Percentiles rank a stretch among this genome's conserved stretches.
Evolutionary conservation across 176 grass and related monocot genomes (phyloP).

Genomic region (Rhynchospora pubera): DNA sequence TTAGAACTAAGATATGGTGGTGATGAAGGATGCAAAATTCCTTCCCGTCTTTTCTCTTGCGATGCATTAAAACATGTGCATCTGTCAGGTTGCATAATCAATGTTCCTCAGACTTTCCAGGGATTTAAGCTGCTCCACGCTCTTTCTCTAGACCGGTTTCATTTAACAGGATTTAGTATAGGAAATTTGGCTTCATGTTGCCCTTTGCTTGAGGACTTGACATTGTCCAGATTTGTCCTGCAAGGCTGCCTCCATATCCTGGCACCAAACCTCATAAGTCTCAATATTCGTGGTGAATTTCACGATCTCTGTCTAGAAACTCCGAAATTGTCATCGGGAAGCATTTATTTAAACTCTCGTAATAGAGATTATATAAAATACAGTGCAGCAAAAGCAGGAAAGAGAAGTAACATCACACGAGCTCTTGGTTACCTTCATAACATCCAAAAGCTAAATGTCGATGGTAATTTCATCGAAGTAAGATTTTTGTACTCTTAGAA

Average conservation of each 20-base stretch:
- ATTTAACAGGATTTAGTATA: slow-evolving; percentile 7
- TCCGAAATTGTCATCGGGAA: slow-evolving; percentile 17
- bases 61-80: slow-evolving; percentile 10
- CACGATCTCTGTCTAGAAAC: slow-evolving; percentile 26
- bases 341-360: not conserved
- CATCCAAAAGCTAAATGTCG: slow-evolving; percentile 28
- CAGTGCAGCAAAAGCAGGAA: not conserved
- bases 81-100: slow-evolving; percentile 11
- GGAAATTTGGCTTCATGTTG: slow-evolving; percentile 34
- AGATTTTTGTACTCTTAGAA: slow-evolving; percentile 11
- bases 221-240: slow-evolving; percentile 4
- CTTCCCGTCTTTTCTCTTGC: slow-evolving; percentile 32
- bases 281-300: slow-evolving; percentile 32
- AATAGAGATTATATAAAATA: not conserved
- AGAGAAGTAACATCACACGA: slow-evolving; percentile 26
- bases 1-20: not conserved
- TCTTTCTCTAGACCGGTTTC: no score
- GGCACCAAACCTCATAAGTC: slow-evolving; percentile 28
- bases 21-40: slow-evolving; percentile 13
- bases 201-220: slow-evolving; percentile 29
- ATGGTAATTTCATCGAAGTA: slow-evolving; percentile 14
- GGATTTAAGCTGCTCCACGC: slow-evolving; percentile 28
- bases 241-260: slow-evolving; percentile 29
- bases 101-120: slow-evolving; percentile 14
- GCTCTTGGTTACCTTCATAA: slow-evolving; percentile 28